phyloP scores from a whole-genome alignment of 495 filamentous ascomycete genomes.

The Lepidopterella palustris region DNA sequence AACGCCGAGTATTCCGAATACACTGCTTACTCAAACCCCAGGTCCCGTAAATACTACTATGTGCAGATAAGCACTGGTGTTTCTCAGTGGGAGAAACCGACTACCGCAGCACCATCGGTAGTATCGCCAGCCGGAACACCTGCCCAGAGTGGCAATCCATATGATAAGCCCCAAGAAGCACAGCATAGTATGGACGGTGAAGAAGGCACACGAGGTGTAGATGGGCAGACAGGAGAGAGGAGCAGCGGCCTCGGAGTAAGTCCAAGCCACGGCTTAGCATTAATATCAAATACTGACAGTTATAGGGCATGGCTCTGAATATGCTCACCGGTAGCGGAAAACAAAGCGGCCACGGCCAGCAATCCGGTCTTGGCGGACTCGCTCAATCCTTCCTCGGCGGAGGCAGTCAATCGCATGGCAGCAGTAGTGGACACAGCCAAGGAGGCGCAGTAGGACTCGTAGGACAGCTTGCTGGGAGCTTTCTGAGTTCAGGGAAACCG shows the following conservation, averaged over 20 bases:
- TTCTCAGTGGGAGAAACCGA: slow-evolving; percentile 40
- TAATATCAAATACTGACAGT: slow-evolving; percentile 3
- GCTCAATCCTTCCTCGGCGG: slow-evolving; percentile 41
- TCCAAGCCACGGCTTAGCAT: background rate
- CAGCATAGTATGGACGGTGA: slow-evolving; percentile 9
- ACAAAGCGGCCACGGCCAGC: slow-evolving; percentile 21
- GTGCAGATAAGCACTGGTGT: slow-evolving; percentile 39
- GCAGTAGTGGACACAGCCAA: slow-evolving; percentile 18
- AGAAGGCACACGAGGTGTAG: slow-evolving; percentile 32
- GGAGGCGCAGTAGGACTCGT: slow-evolving; percentile 28
- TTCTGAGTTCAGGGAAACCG: slow-evolving; percentile 31
- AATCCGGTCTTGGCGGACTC: slow-evolving; percentile 21
- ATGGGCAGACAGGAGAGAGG: slow-evolving; percentile 30
- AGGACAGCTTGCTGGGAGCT: slow-evolving; percentile 35
- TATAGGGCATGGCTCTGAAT: slow-evolving; percentile 39
- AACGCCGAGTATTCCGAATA: background rate
- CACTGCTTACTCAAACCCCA: slow-evolving; percentile 3
- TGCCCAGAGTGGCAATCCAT: slow-evolving; percentile 28
- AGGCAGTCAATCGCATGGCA: slow-evolving; percentile 31
- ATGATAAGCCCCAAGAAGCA: slow-evolving; percentile 21
- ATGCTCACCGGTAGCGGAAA: slow-evolving; percentile 36
- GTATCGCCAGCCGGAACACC: slow-evolving; percentile 33
- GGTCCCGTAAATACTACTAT: slow-evolving; percentile 34
- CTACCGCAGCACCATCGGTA: slow-evolving; percentile 29
- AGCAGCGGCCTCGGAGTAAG: slow-evolving; percentile 36